Evolutionary conservation across 306 rosid species (phyloP), one percentile per base, ranked within the genome.

Genomic region (Citrullus amarus): DNA sequence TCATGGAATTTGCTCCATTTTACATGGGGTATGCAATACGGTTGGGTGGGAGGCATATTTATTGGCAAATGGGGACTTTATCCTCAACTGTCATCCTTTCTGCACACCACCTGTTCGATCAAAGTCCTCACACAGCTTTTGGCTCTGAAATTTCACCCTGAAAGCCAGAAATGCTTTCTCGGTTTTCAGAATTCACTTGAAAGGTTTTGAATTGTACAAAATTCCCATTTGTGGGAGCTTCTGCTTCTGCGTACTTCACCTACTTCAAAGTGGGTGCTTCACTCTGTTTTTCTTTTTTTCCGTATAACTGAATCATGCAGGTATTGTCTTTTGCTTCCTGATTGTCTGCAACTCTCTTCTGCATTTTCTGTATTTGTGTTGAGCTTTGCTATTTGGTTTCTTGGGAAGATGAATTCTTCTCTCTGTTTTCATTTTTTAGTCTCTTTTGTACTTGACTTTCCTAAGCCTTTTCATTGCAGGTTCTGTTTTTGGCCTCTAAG

Each of bases 1-100:
- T 66, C 59, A 16, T 79, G 57, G 50, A 50, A 53, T 74, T 56
- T 53, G 50, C 78, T 51, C 9, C 41, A 51, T 61, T 60, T 60
- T 78, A 78, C 72, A 78, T 60, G 69, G 73, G 79, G 54, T 58
- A 20, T 76, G 15, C 68, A 62, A 25, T 46, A 16, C 38, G 20
- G 59, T 48, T 60, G 73, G 72, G 71, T 74, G 78, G 78, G 78
- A 17, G 63, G 78, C 62, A 78, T 78, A 38, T 54, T 79, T 63
- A 66, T 25, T 79, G 66, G 65, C 81, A 1, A 68, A 34, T 65
- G 14, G 71, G 56, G 71, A 66, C 44, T 9, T 79, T 68, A 79
- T 79, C 77, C 41, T 53, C 59, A 44, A 43, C 80, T 5, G 80
- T 16, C 75, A 18, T 50, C 81, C 62, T 22, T 44, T 63, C 38